Conservation (phyloP, 768 basidiomycete genomes). For the Leucosporidium yakuticum region DNA sequence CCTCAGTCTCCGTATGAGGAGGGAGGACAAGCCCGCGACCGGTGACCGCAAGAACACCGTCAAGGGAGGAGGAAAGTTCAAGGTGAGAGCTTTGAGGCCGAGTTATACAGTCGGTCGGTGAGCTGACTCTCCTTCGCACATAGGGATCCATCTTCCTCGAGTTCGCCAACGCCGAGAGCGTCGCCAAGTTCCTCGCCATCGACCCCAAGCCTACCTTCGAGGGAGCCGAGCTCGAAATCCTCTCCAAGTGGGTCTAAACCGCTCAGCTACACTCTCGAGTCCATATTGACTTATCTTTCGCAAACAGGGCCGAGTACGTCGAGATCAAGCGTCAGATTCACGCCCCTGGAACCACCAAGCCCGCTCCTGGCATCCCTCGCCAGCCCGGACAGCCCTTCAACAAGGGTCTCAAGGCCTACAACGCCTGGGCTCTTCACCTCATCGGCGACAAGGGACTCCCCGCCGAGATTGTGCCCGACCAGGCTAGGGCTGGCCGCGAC, state of each 20-base stretch:
- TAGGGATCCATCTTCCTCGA: constrained; percentile 91
- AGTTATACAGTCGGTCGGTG: not conserved
- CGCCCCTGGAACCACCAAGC: constrained; percentile 52
- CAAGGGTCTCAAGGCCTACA: constrained; percentile 27
- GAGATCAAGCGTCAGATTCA: constrained; percentile 96
- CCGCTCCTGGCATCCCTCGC: constrained; percentile 46
- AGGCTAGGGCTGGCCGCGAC: constrained; percentile 58
- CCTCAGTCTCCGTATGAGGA: constrained; percentile 80
- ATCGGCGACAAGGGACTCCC: constrained; percentile 33
- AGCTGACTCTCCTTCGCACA: not conserved
- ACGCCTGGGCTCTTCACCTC: constrained; percentile 32
- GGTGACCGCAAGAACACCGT: constrained; percentile 45
- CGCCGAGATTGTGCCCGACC: constrained; percentile 54
- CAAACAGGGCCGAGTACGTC: constrained; percentile 68
- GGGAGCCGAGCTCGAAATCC: constrained; percentile 66
- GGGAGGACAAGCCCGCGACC: constrained; percentile 56
- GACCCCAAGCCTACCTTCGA: constrained; percentile 78
- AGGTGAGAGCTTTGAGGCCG: constrained; percentile 13
- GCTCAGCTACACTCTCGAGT: constrained; percentile 6
- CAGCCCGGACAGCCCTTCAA: constrained; percentile 49
- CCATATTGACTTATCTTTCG: not conserved
- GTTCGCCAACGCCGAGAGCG: constrained; percentile 64
- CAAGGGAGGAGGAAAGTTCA: constrained; percentile 57
- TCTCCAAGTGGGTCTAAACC: constrained; percentile 68
- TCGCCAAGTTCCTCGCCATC: constrained; percentile 67